Evolutionary conservation across 2,329 filamentous ascomycete species (phyloP).

Genomic region (Drechslera avenae): DNA sequence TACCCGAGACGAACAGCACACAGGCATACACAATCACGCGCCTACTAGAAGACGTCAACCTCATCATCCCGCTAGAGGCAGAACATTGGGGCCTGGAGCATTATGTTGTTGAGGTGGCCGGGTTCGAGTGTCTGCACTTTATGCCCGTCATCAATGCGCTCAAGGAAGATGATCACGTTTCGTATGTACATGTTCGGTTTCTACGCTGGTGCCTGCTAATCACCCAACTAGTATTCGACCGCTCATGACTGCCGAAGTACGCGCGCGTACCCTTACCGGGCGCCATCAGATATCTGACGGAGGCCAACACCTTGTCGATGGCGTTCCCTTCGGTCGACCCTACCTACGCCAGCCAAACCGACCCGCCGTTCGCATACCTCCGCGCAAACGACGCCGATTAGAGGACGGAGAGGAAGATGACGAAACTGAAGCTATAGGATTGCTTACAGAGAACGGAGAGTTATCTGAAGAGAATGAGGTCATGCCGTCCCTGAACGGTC

Average conservation of each 20-base stretch:
- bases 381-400: constrained; percentile 66
- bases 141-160: constrained; percentile 71
- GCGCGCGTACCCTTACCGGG: constrained; percentile 73
- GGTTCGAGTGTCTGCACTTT: constrained; percentile 89
- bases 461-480: background rate
- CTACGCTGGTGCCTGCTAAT: constrained; percentile 4
- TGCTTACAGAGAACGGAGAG: constrained; percentile 20
- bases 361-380: constrained; percentile 72
- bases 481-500: background rate
- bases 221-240: constrained; percentile 69
- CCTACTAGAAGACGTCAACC: constrained; percentile 78
- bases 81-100: constrained; percentile 86
- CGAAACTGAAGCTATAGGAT: constrained; percentile 12
- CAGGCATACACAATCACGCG: constrained; percentile 67
- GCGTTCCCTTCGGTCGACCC: constrained; percentile 79
- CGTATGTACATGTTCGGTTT: constrained; percentile 58
- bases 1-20: constrained; percentile 39
- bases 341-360: constrained; percentile 66
- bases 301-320: constrained; percentile 83
- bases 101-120: constrained; percentile 78
- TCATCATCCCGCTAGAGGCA: constrained; percentile 79
- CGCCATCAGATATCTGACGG: constrained; percentile 79
- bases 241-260: constrained; percentile 74
- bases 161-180: constrained; percentile 81
- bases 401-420: constrained; percentile 39